These are phyloP conservation scores for Limonium bicolor DNA, from an alignment of 148 eudicot genomes.

Conservation along the genomic window DNA sequence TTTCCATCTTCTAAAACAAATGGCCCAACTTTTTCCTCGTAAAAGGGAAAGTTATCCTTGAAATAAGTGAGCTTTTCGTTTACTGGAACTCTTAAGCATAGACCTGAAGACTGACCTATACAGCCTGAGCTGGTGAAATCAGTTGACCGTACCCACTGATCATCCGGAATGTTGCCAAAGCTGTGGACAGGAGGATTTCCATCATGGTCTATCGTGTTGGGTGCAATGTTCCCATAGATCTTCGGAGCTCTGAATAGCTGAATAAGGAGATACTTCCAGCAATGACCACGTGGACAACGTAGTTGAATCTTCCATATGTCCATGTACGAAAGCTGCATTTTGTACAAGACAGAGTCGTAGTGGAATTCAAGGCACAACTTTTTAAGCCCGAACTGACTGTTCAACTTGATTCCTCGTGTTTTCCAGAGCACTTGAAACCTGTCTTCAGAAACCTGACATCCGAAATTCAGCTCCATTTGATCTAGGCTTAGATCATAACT, in stretches of 20 bases:
- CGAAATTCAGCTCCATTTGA: conserved; percentile 16
- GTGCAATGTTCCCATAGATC: conserved; percentile 28
- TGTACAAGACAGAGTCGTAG: conserved; percentile 8
- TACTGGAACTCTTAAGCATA: conserved; percentile 54
- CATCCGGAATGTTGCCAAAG: conserved; percentile 35
- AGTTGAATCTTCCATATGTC: conserved; percentile 41
- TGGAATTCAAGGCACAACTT: conserved; percentile 13
- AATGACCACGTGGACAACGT: conserved; percentile 16
- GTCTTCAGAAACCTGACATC: conserved; percentile 27
- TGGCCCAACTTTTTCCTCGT: conserved; percentile 21
- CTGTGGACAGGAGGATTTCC: conserved; percentile 7
- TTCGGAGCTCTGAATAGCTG: conserved; percentile 67
- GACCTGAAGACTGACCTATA: conserved; percentile 62
- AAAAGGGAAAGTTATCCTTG: conserved; percentile 31
- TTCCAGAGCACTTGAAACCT: conserved; percentile 17
- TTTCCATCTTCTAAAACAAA: conserved; percentile 23
- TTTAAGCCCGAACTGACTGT: conserved; percentile 19
- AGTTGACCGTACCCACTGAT: conserved; percentile 65
- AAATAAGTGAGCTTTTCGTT: conserved; percentile 28
- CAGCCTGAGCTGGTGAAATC: conserved; percentile 47
- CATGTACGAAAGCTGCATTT: conserved; percentile 35
- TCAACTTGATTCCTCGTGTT: conserved; percentile 7
- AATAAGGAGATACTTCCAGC: conserved; percentile 26
- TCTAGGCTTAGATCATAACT: conserved; percentile 9
- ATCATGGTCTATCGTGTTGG: conserved; percentile 7